Percentiles rank a stretch among this genome's conserved stretches.
Evolutionary conservation across 2,329 filamentous ascomycete species (phyloP).

Genomic region (Mariannaea sp.): DNA sequence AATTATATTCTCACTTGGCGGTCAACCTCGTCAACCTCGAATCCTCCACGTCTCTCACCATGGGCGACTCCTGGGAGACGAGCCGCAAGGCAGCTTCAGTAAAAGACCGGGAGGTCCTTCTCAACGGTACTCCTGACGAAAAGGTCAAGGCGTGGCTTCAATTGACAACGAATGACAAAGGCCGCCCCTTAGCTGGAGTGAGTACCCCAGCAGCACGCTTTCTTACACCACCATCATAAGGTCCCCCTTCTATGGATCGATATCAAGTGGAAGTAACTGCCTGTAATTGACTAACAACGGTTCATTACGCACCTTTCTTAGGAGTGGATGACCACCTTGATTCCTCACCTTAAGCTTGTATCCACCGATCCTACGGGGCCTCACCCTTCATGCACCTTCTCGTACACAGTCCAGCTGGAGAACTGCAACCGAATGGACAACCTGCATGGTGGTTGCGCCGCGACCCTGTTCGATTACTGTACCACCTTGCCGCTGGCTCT

Average conservation of each 20-base stretch:
- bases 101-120: slow-evolving; percentile 24
- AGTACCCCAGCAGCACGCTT: slow-evolving; percentile 13
- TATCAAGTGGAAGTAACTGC: no score
- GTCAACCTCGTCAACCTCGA: not conserved
- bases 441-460: slow-evolving; percentile 66
- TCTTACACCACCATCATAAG: no score
- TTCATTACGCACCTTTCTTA: slow-evolving; percentile 34
- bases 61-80: slow-evolving; percentile 18
- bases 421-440: slow-evolving; percentile 61
- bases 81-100: slow-evolving; percentile 10
- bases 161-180: slow-evolving; percentile 36
- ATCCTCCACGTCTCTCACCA: not conserved
- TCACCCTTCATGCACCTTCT: slow-evolving; percentile 50
- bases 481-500: slow-evolving; percentile 64
- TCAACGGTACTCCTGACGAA: slow-evolving; percentile 41
- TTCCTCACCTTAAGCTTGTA: slow-evolving; percentile 48
- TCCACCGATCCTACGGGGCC: slow-evolving; percentile 40
- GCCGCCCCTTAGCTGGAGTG: slow-evolving; percentile 40
- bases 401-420: slow-evolving; percentile 53
- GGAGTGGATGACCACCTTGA: slow-evolving; percentile 52
- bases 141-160: slow-evolving; percentile 42
- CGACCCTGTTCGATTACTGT: slow-evolving; percentile 70
- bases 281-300: not conserved
- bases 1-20: no score
- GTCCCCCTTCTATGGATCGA: no score